A percentile compares a stretch with the other conserved stretches of the same genome.
Conservation (phyloP, 2,329 filamentous ascomycete species). For the Torrubiella hemipterigena region DNA sequence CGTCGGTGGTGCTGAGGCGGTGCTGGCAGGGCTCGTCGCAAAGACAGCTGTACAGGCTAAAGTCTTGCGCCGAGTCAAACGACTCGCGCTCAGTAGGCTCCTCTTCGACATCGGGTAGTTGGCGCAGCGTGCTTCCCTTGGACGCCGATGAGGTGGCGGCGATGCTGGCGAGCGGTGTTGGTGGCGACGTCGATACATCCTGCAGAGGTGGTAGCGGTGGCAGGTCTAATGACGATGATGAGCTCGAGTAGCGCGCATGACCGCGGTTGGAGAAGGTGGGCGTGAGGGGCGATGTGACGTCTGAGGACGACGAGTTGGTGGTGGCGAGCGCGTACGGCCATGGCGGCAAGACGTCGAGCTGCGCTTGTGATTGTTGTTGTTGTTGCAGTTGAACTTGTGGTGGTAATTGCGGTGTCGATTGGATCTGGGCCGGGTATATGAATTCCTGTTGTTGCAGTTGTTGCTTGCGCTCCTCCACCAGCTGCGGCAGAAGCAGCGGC, state of each 20-base stretch:
- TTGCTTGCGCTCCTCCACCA: constrained; percentile 40
- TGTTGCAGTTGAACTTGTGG: too few relatives aligned
- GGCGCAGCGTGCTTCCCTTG: constrained; percentile 42
- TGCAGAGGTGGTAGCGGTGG: constrained; percentile 23
- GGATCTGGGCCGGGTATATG: too few relatives aligned
- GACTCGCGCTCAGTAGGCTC: constrained; percentile 64
- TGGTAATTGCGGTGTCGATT: too few relatives aligned
- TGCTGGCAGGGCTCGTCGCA: constrained; percentile 54
- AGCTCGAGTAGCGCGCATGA: constrained; percentile 58
- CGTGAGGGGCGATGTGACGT: constrained; percentile 57
- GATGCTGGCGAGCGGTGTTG: constrained; percentile 44
- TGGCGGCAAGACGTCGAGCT: constrained; percentile 18
- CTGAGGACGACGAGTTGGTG: constrained; percentile 48
- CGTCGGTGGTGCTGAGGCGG: constrained; percentile 30
- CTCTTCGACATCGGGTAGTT: constrained; percentile 73
- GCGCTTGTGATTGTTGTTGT: too few relatives aligned
- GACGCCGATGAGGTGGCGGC: constrained; percentile 6
- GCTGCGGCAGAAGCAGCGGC: constrained; percentile 39
- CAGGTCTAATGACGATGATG: constrained; percentile 64
- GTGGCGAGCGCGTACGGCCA: constrained; percentile 28
- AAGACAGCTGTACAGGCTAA: constrained; percentile 53
- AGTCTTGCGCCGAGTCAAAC: constrained; percentile 22
- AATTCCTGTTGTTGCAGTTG: too few relatives aligned
- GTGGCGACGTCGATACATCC: too few relatives aligned
- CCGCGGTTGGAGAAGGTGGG: constrained; percentile 57